Percentiles rank a stretch among this genome's conserved stretches.
These are phyloP conservation scores for Apocynum venetum DNA, from an alignment of 257 asterid species.

Conservation along the genomic window DNA sequence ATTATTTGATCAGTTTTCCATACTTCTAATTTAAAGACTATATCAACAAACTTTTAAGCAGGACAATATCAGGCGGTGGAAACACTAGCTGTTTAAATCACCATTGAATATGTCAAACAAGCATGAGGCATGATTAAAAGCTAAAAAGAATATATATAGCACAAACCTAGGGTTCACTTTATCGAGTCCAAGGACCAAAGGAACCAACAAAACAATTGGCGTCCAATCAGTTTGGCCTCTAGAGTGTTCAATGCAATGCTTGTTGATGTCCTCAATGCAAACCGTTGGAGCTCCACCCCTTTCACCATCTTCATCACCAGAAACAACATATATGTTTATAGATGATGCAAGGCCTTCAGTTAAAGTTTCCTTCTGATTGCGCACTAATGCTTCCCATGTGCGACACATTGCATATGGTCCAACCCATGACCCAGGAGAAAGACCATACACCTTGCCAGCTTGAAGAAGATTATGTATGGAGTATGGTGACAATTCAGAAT, in stretches of 20 bases:
- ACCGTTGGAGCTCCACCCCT: conserved; percentile 99
- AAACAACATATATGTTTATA: conserved; percentile 76
- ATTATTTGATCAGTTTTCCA: not conserved
- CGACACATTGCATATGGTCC: conserved; percentile 99
- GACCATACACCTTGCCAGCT: conserved; percentile 84
- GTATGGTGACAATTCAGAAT: conserved; percentile 69
- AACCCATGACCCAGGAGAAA: conserved; percentile 96
- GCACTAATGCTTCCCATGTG: conserved; percentile 83
- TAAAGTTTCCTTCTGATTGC: conserved; percentile 38
- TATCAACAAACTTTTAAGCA: not conserved
- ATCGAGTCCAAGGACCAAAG: conserved; percentile 94
- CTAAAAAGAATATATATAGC: not conserved
- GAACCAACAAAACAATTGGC: conserved; percentile 80
- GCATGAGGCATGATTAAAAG: not conserved
- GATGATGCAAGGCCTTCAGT: conserved; percentile 37
- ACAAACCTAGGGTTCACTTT: conserved; percentile 86
- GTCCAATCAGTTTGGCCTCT: conserved; percentile 54
- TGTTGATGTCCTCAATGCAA: conserved; percentile 62
- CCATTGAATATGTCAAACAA: not conserved
- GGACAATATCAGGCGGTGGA: not conserved
- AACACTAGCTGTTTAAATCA: not conserved
- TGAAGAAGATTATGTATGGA: conserved; percentile 95
- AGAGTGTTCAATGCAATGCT: conserved; percentile 45
- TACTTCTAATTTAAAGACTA: not conserved
- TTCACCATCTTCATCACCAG: conserved; percentile 98